Base-by-base conservation (phyloP, 2,329 filamentous ascomycete species). In the Elsinoe batatas region DNA sequence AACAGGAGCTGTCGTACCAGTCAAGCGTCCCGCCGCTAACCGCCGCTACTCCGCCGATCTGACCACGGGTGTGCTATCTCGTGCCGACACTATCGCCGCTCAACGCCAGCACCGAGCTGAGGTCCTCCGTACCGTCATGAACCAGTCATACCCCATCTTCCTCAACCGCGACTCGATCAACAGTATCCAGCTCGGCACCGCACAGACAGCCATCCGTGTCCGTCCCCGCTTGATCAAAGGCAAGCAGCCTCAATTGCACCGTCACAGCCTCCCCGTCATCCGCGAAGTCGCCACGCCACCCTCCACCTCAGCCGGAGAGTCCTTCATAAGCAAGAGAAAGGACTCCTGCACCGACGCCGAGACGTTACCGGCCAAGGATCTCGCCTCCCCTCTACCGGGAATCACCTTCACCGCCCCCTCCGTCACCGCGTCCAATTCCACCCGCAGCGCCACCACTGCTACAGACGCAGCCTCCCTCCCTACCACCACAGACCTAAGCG, bases 121-220 rank as follows among this genome's bases (percentile, higher is more conserved):
- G n/a, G 37, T 44, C n/a, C 18, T 26, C 5, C 20, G 53, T 13
- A 46, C 40, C 7, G 42, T 17, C 6, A 55, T 55, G 53, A 55
- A 55, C 42, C 32, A 42, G 13, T 55, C 53, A 20, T 55, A 44
- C 30, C 53, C 53, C 13, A 26, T 54, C 51, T 54, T 54, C 37
- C 51, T 51, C n/a, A 18, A 38, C 5, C 47, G 47, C 13, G 15
- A 22, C 15, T 20, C 32, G 5, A 17, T 18, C 17, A 15, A 22
- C 30, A 18, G 35, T 5, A 12, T 38, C 11, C 47, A 51, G n/a
- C 32, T 51, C 47, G 35, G 47, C 33, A 37, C 35, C 11, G 47
- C 47, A 10, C 47, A 38, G 32, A 38, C 47, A 15, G 47, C 26
- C 2, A 38, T 51, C 17, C 32, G 47, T n/a, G 47, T 15, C 6